Evolutionary conservation across 2,329 filamentous ascomycete species (phyloP).

Genomic region (Colletotrichum lini): DNA sequence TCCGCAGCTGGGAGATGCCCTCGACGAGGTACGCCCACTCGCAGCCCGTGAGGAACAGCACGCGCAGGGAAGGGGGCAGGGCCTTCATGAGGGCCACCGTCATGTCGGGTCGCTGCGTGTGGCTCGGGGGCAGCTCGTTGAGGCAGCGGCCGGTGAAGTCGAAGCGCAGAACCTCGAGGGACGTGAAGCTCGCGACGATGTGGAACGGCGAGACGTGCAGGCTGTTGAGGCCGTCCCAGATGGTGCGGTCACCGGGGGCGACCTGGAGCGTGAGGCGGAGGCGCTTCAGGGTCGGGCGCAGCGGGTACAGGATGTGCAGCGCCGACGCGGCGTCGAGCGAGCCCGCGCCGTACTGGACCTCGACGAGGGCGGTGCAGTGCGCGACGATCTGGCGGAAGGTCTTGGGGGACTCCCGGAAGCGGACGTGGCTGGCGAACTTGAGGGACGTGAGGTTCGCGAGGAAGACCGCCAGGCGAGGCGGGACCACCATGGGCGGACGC

Average conservation of each 20-base stretch:
- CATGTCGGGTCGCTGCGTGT: background rate
- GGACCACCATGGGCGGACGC: too few relatives aligned
- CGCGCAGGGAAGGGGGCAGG: background rate
- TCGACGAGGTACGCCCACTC: background rate
- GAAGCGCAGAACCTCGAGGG: conserved; percentile 3
- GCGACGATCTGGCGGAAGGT: too few relatives aligned
- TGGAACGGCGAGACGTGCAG: background rate
- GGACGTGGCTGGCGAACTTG: background rate
- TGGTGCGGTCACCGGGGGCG: background rate
- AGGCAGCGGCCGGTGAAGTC: background rate
- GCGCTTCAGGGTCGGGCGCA: background rate
- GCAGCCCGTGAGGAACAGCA: background rate
- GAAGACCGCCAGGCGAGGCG: background rate
- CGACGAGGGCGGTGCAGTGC: background rate
- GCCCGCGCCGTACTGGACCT: background rate
- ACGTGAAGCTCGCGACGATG: background rate
- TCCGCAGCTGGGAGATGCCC: background rate
- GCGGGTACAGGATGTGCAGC: background rate
- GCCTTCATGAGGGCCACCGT: background rate
- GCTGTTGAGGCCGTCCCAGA: background rate
- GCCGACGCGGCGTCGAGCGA: background rate
- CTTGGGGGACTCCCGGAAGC: too few relatives aligned
- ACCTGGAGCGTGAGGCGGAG: background rate
- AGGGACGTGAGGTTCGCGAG: background rate
- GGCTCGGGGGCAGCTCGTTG: background rate